Base-by-base conservation (phyloP, 108 stramenopile genomes). In the Cyclotella choctawhatcheeana region DNA sequence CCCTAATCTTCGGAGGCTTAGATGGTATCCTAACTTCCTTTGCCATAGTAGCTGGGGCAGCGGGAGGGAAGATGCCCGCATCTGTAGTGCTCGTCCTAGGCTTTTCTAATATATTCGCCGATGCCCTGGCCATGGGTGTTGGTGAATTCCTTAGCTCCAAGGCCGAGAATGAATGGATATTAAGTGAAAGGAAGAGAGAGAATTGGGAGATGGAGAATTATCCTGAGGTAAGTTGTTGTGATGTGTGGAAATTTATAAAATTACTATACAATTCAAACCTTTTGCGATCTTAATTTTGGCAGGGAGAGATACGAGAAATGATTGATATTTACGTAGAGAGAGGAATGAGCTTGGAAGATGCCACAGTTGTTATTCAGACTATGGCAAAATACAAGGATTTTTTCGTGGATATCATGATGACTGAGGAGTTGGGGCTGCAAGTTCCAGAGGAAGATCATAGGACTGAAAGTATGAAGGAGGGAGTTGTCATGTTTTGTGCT, bases 371-470 rank as follows among this genome's bases (percentile, higher is more conserved):
- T n/a, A 92, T 97, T 54, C 74, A 82, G 51, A 97, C 93, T 25
- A 96, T 98, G 91, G 64, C 96, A 18, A 96, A 97, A 76, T 97
- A 98, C 84, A 89, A 94, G 58, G 91, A 97, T 27, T 98, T 97
- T 79, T 99, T 99, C 73, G 97, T 99, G 0, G 94, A 98, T 82
- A 71, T 96, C 16, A 97, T 99, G 97, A 98, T 99, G 97, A 76
- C 85, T 3, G 96, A 97, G 60, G 99, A 98, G 73, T 85, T 99
- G 53, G 88, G 93, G 40, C 74, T 97, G 61, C 93, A 93, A 77
- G 97, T 97, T 17, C 96, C 96, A n/a, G 92, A 93, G 44, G 88
- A 91, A 33, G 76, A 94, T 79, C 91, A 93, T 47, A 88, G 96
- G 32, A 71, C 63, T 18, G 96, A 95, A 53, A 89, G 85, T 59